Percentiles rank a stretch among this genome's conserved stretches.
phyloP scores from a whole-genome alignment of 768 basidiomycete species.

The Zangia roseola region DNA sequence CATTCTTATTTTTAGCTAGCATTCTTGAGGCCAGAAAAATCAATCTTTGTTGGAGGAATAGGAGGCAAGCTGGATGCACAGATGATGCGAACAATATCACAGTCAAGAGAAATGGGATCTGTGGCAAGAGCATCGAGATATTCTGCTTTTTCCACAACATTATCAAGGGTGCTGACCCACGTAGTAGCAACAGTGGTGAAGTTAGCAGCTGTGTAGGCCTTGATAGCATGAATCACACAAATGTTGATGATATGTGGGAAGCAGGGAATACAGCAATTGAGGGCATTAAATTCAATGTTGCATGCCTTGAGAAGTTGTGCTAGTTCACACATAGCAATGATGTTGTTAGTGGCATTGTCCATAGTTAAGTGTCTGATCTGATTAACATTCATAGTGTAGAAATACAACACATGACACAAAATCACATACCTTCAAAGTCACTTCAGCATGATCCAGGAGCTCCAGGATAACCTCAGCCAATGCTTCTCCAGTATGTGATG shows the following conservation, averaged over 20 bases:
- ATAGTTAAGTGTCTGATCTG: conserved; percentile 6
- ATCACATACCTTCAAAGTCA: background rate
- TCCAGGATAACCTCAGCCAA: background rate
- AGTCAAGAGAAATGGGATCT: background rate
- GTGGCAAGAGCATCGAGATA: background rate
- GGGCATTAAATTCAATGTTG: conserved; percentile 8
- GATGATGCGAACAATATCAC: background rate
- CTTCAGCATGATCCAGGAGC: background rate
- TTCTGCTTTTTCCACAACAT: background rate
- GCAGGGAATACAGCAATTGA: conserved; percentile 13
- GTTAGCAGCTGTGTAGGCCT: background rate
- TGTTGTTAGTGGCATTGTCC: conserved; percentile 19
- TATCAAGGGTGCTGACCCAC: background rate
- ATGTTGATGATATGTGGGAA: conserved; percentile 24
- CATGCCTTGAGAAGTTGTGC: background rate
- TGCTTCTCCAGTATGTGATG: background rate
- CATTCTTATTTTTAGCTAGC: no score
- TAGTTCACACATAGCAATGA: conserved; percentile 3
- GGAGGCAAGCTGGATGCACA: background rate
- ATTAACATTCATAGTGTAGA: background rate
- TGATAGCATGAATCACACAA: conserved; percentile 7
- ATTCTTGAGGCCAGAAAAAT: no score
- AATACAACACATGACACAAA: no score
- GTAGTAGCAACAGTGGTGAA: background rate
- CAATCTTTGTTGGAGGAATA: no score